These are phyloP conservation scores for Penicilliopsis zonata DNA, from an alignment of 495 filamentous ascomycete genomes.

Conservation along the genomic window DNA sequence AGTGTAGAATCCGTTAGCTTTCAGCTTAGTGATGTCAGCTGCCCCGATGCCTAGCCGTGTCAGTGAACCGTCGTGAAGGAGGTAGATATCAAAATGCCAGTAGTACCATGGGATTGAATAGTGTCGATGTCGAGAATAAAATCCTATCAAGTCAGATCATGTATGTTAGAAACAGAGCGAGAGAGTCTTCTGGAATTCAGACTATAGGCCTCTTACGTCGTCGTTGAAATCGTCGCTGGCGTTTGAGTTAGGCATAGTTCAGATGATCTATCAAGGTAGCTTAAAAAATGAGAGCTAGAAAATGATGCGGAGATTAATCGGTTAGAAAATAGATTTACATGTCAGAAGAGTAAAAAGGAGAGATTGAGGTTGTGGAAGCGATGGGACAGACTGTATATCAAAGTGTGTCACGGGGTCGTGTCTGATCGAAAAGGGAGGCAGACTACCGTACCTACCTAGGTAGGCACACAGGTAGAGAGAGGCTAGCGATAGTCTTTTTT, in stretches of 20 bases:
- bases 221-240: slow-evolving; percentile 42
- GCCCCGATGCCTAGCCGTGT: slow-evolving; percentile 47
- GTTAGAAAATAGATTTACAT: too few species aligned
- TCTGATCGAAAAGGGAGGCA: too few species aligned
- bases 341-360: too few species aligned
- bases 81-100: not conserved
- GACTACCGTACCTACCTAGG: too few species aligned
- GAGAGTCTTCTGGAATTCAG: not conserved
- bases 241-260: slow-evolving; percentile 37
- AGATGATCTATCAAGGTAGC: not conserved
- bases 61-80: not conserved
- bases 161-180: not conserved
- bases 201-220: slow-evolving; percentile 25
- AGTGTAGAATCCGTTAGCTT: slow-evolving; percentile 57
- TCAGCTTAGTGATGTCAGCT: slow-evolving; percentile 64
- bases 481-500: too few species aligned
- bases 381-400: too few species aligned
- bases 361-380: too few species aligned
- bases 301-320: too few species aligned
- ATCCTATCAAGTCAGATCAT: slow-evolving; percentile 12
- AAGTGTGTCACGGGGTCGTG: too few species aligned
- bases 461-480: too few species aligned
- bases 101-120: slow-evolving; percentile 60
- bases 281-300: too few species aligned
- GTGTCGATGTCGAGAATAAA: slow-evolving; percentile 66